These are phyloP conservation scores for Linum lewisii DNA, from an alignment of 345 rosid species.

Conservation along the genomic window DNA sequence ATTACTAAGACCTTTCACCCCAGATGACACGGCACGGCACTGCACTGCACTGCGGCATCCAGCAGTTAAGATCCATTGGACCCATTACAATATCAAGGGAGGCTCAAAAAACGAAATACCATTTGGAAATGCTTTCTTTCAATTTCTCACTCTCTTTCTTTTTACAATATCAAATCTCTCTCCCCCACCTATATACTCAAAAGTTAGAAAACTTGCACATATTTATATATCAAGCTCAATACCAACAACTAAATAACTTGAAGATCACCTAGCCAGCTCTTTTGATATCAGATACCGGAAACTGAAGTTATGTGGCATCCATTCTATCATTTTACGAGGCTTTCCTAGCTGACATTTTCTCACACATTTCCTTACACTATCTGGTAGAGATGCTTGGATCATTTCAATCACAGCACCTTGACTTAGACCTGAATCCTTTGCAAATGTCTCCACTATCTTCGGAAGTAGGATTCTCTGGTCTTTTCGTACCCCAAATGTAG, in stretches of 20 bases:
- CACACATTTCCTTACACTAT: slow-evolving; percentile 40
- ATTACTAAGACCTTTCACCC: too few species aligned
- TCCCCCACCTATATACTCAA: too few species aligned
- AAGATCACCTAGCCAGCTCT: slow-evolving; percentile 49
- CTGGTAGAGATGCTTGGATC: slow-evolving; percentile 58
- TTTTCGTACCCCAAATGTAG: slow-evolving; percentile 55
- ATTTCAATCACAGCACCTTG: slow-evolving; percentile 47
- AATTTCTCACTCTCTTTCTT: neutral
- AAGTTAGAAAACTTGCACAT: neutral
- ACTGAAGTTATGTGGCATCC: slow-evolving; percentile 82
- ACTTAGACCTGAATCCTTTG: slow-evolving; percentile 61
- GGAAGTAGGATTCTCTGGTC: slow-evolving; percentile 73
- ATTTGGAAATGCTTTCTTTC: neutral
- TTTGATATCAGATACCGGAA: slow-evolving; percentile 81
- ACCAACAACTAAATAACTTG: neutral
- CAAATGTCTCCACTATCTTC: slow-evolving; percentile 63
- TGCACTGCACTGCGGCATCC: too few species aligned
- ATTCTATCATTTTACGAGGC: slow-evolving; percentile 61
- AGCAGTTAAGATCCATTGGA: too few species aligned
- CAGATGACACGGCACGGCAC: too few species aligned
- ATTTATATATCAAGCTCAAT: neutral
- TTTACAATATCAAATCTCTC: neutral
- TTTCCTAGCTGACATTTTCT: slow-evolving; percentile 49
- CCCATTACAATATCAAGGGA: too few species aligned
- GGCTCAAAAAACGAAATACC: too few species aligned